Conservation (phyloP, 2,329 filamentous ascomycete genomes). For the Talaromyces sp. region DNA sequence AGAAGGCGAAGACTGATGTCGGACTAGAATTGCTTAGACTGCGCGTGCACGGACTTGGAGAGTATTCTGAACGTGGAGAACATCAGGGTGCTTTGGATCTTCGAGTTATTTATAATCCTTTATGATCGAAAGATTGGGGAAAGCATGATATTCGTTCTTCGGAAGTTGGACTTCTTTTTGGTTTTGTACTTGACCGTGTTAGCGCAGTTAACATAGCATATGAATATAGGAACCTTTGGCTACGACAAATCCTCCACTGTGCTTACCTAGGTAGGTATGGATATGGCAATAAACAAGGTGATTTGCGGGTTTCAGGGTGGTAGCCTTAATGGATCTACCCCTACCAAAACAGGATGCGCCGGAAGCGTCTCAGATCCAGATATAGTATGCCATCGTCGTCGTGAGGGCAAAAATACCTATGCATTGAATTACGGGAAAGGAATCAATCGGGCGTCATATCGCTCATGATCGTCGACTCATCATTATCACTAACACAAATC, state of each 20-base stretch:
- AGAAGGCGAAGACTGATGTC: not conserved
- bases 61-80: not conserved
- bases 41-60: not conserved
- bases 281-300: not conserved
- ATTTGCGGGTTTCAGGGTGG: not conserved
- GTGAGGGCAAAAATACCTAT: not conserved
- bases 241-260: not conserved
- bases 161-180: not conserved
- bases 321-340: not conserved
- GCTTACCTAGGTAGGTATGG: too few relatives aligned
- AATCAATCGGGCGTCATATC: not conserved
- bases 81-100: not conserved
- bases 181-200: not conserved
- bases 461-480: not conserved
- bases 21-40: slow-evolving; percentile 7
- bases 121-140: not conserved
- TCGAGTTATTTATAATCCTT: slow-evolving; percentile 6
- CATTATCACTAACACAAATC: not conserved
- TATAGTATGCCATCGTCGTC: not conserved
- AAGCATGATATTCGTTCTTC: too few relatives aligned
- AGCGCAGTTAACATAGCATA: too few relatives aligned
- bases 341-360: not conserved
- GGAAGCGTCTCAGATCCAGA: not conserved
- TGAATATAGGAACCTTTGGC: not conserved
- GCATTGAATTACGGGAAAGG: too few relatives aligned